These are phyloP conservation scores for Populus pruinosa DNA, from an alignment of 345 rosid genomes.

Conservation along the genomic window DNA sequence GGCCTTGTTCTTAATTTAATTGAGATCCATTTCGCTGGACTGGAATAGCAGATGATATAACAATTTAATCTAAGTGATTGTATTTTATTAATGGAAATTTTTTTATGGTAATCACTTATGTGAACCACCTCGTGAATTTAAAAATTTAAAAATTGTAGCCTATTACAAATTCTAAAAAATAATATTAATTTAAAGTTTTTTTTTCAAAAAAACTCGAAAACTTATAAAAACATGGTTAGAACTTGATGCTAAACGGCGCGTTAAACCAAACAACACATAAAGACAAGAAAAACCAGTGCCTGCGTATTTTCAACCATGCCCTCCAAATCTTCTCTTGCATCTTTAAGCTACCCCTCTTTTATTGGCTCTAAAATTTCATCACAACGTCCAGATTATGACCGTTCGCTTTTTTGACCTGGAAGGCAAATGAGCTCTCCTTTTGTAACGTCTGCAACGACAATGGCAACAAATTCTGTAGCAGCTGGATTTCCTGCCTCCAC, in stretches of 20 bases:
- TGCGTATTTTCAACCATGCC: slow-evolving; percentile 14
- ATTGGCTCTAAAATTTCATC: slow-evolving; percentile 9
- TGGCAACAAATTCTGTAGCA: not conserved
- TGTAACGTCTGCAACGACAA: slow-evolving; percentile 8
- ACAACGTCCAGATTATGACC: slow-evolving; percentile 53
- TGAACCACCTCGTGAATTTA: too few relatives aligned
- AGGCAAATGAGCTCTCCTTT: slow-evolving; percentile 20
- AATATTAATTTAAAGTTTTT: too few relatives aligned
- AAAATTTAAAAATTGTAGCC: too few relatives aligned
- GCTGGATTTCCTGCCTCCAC: slow-evolving; percentile 29
- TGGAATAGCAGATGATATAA: too few relatives aligned
- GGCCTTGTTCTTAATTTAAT: too few relatives aligned
- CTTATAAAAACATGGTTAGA: too few relatives aligned
- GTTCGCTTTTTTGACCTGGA: slow-evolving; percentile 27
- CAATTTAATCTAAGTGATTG: not conserved
- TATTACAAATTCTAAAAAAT: too few relatives aligned
- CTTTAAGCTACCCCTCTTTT: slow-evolving; percentile 18
- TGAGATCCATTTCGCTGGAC: too few relatives aligned
- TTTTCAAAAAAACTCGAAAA: too few relatives aligned
- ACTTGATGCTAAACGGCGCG: too few relatives aligned
- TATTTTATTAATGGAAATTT: too few relatives aligned
- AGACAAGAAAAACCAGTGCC: not conserved
- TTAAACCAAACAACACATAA: not conserved
- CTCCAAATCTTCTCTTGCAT: slow-evolving; percentile 22
- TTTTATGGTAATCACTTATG: too few relatives aligned